Conservation (phyloP, 2,329 filamentous ascomycete genomes). For the Aquanectria penicillioides region DNA sequence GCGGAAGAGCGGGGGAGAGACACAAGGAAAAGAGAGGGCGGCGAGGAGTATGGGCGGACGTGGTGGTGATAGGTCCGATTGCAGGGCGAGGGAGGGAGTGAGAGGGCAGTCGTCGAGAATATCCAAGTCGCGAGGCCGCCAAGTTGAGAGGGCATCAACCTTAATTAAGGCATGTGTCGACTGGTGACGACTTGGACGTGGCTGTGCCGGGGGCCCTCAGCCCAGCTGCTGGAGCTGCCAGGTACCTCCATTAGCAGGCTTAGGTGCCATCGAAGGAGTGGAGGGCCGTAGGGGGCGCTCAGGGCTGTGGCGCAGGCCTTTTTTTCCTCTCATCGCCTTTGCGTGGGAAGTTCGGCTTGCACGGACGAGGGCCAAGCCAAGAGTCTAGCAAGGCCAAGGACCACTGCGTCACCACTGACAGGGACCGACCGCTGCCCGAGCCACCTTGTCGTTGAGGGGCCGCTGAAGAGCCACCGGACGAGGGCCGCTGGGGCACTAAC, state of each 20-base stretch:
- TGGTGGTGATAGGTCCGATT: conserved; percentile 17
- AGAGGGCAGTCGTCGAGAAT: conserved; percentile 29
- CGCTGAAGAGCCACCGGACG: neutral
- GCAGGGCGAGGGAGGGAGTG: conserved; percentile 1
- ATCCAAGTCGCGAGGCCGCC: conserved; percentile 40
- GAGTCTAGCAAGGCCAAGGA: neutral
- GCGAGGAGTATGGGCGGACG: conserved; percentile 4
- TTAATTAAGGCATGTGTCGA: conserved; percentile 36
- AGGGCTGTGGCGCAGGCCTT: conserved; percentile 20
- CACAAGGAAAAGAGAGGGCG: neutral
- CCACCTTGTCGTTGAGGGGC: no score
- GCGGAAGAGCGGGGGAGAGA: conserved; percentile 30
- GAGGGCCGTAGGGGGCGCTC: neutral
- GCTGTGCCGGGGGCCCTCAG: conserved; percentile 31
- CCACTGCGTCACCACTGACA: conserved; percentile 23
- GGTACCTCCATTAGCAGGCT: no score
- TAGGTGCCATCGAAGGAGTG: no score
- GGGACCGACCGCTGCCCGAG: conserved; percentile 2
- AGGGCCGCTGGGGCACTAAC: no score
- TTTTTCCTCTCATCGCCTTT: conserved; percentile 18
- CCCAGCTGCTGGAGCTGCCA: neutral
- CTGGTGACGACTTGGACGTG: conserved; percentile 47
- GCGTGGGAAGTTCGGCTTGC: conserved; percentile 7
- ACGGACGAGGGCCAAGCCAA: conserved; percentile 7
- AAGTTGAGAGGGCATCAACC: conserved; percentile 40